phyloP scores from a whole-genome alignment of 768 basidiomycete species.

The Gautieria morchelliformis region DNA sequence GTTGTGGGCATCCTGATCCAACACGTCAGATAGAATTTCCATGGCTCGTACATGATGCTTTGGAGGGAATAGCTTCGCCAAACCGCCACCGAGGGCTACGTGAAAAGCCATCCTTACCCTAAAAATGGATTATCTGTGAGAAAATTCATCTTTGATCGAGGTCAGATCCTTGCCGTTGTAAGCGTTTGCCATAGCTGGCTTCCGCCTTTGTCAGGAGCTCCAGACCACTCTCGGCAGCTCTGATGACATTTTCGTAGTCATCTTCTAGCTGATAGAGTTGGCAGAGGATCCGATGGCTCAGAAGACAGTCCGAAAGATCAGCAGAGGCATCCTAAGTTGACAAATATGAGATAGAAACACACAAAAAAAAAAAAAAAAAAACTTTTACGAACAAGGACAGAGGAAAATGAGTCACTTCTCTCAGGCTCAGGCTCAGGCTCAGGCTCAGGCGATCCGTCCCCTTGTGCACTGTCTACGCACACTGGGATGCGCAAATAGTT shows the following conservation, averaged over 20 bases:
- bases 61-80: slow-evolving; percentile 81
- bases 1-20: slow-evolving; percentile 53
- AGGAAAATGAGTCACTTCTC: slow-evolving; percentile 51
- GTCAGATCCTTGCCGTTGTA: slow-evolving; percentile 33
- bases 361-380: not conserved
- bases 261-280: slow-evolving; percentile 56
- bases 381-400: slow-evolving; percentile 45
- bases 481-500: slow-evolving; percentile 41
- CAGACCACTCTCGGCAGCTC: slow-evolving; percentile 62
- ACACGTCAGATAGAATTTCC: slow-evolving; percentile 61
- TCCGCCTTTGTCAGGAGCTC: slow-evolving; percentile 45
- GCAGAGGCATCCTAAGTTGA: slow-evolving; percentile 43
- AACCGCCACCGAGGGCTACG: slow-evolving; percentile 57
- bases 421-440: slow-evolving; percentile 12
- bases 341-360: slow-evolving; percentile 1
- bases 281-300: slow-evolving; percentile 57
- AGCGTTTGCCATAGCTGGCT: slow-evolving; percentile 43
- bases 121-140: slow-evolving; percentile 1
- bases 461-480: slow-evolving; percentile 33
- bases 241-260: slow-evolving; percentile 69
- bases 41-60: slow-evolving; percentile 81
- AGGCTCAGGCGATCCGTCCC: slow-evolving; percentile 17
- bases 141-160: not conserved
- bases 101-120: slow-evolving; percentile 66
- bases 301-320: slow-evolving; percentile 41